Conservation (phyloP, 129 eudicot species). For the Tagetes patula region DNA sequence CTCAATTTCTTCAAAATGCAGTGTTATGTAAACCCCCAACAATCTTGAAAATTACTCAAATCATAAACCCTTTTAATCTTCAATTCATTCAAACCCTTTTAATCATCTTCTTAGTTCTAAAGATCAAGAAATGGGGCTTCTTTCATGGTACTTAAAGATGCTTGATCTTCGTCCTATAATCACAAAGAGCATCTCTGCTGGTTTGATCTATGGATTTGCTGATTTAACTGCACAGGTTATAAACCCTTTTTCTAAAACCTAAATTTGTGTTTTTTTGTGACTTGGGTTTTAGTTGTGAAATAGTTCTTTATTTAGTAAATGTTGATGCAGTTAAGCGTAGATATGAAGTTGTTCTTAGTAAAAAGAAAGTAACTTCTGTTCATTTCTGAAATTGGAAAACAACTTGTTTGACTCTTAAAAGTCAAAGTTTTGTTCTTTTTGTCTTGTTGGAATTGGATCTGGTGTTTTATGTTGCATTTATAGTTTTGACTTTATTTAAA, state of each 20-base stretch:
- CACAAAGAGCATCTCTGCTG: slow-evolving; percentile 60
- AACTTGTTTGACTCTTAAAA: background rate
- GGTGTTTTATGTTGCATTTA: slow-evolving; percentile 12
- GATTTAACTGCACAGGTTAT: slow-evolving; percentile 66
- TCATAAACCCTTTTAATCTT: slow-evolving; percentile 14
- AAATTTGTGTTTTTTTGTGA: slow-evolving; percentile 9
- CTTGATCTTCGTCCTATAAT: slow-evolving; percentile 54
- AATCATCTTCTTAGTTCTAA: slow-evolving; percentile 2
- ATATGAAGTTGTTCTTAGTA: background rate
- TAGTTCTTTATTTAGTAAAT: background rate
- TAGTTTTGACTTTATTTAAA: background rate
- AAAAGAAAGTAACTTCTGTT: slow-evolving; percentile 4
- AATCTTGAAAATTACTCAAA: slow-evolving; percentile 29
- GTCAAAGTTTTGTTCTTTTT: slow-evolving; percentile 18
- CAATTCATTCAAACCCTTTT: background rate
- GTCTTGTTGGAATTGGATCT: background rate
- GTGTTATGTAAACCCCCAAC: slow-evolving; percentile 9
- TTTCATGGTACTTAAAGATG: slow-evolving; percentile 60
- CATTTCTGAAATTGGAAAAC: slow-evolving; percentile 24
- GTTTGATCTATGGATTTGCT: slow-evolving; percentile 56
- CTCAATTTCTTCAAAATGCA: slow-evolving; percentile 29
- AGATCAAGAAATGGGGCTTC: slow-evolving; percentile 40
- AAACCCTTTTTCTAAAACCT: slow-evolving; percentile 24
- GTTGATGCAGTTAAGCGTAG: background rate
- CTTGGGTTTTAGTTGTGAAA: background rate